Base-by-base conservation (phyloP, 192 early-diverging fungal species). In the Entomortierella chlamydospora region DNA sequence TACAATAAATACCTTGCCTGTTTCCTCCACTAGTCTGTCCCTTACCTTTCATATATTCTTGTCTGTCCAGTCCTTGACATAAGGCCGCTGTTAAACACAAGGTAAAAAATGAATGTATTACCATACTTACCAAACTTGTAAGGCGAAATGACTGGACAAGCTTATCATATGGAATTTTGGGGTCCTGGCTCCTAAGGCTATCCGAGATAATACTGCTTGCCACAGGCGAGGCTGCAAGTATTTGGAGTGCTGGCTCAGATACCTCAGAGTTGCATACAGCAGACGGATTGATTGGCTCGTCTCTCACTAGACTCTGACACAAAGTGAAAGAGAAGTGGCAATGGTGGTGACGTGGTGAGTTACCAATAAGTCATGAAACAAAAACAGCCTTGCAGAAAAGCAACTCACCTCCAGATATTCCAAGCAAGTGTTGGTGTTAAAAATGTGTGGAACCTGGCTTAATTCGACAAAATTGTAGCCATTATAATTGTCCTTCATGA, bases 381-480 rank as follows among this genome's bases (percentile, higher is more conserved):
- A 17, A 59, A 67, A 65, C 29, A 66, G 47, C 39, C 4, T 23
- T 47, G 28, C 42, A 53, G 17, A 60, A 37, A 7, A 10, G 34
- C 34, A 37, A 37, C 34, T 70, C 53, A 79, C 60, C 43, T 80
- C 41, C 41, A 80, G 68, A 71, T 80, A 80, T 53, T 80, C 56
- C 54, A 80, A 57, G 62, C 68, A 80, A 37, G 61, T 71, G 33
- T 80, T 80, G 1, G 62, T 80, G 47, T 80, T 80, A 54, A 80
- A 71, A 60, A 80, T 57, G 25, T 52, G 56, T 55, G 13, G 68
- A 50, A 30, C 63, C 30, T 52, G 34, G 34, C 60, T 51, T 45
- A 22, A 61, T 45, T 25, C 43, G 25, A 22, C 68, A 25, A 70
- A 80, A 49, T 30, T 57, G 49, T 80, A 80, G 29, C 68, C 68